Base-by-base conservation (phyloP, 331 rosid species). In the Quercus tomentella region DNA sequence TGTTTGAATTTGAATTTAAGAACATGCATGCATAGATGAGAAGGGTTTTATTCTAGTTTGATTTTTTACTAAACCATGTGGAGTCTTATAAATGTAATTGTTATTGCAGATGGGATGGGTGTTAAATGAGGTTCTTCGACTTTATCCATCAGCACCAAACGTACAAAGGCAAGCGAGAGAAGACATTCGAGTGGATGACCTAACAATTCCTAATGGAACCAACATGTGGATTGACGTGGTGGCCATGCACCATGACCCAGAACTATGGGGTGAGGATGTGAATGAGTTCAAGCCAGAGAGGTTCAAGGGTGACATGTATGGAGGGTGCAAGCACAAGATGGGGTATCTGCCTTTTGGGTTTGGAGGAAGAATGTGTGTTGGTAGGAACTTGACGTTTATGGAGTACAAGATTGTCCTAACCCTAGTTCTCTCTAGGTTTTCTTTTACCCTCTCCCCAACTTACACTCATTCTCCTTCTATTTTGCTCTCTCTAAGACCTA, bases 41-140 rank as follows among this genome's bases (percentile, higher is more conserved):
- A 2, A 49, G 54, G 1, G 15, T 49, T 49, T 12, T 26, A 26
- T 26, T 49, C 54, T 49, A 49, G 3, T 49, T 49, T 49, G 1
- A 49, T 49, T 23, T 26, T 57, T 57, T 57, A 57, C 28, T 1
- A 7, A 21, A 5, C 14, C 23, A 63, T 63, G 43, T 31, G 1
- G 4, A 4, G 33, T 66, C 26, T 66, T 18, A 66, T 17, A 15
- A 35, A 33, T 33, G 23, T 17, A 7, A 16, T 43, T 33, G 2
- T 20, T 4, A n/a, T 12, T 89, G 87, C 88, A 94, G 98, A 92
- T 94, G 97, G 96, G 92, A 68, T 91, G 93, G 90, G 97, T 92
- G 83, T 86, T 89, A 93, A 94, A 87, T 70, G 97, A 26, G 82
- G 94, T 82, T 45, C 76, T 94, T 18, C 86, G 98, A 25, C 87